Base-by-base conservation (phyloP, 495 filamentous ascomycete species). In the Aspergillus coremiiformis region DNA sequence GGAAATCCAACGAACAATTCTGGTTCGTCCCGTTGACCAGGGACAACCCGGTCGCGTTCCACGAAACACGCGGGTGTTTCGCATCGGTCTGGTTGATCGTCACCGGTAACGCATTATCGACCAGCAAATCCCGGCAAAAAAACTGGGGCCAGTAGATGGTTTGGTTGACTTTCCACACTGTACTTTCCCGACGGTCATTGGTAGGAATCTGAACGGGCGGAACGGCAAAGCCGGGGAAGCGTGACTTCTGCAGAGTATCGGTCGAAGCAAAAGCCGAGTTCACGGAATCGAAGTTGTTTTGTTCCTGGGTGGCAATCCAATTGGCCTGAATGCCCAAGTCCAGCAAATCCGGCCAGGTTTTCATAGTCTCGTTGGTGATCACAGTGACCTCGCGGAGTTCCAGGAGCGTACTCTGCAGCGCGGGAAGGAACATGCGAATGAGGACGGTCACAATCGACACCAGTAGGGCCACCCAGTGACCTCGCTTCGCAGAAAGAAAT, bases 121-220 rank as follows among this genome's bases (percentile, higher is more conserved):
- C 47, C 0, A 57, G 8, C 6, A 70, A 39, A 37, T 66, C 47
- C 3, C 62, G 23, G 33, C 70, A 73, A 1, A 47, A 35, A 12
- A 66, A 41, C 12, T 71, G 39, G 3, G 68, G 54, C 70, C 70
- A 73, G 57, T 71, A 73, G 14, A 73, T 27, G 12, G 64, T 68
- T 46, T 71, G 65, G 44, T 73, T 67, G 15, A 73, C 32, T 3
- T 58, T 56, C 70, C 70, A 73, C 19, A 67, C 54, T 3, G 64
- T 67, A 39, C 55, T 56, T 23, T 61, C 60, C 5, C 60, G 44
- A 2, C 52, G 51, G 15, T 54, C 50, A 21, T 52, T 53, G 15
- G 43, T 47, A 9, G 66, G 62, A 15, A 73, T 68, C 45, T 73
- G 66, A 15, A 73, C 65, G 3, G 70, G 70, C 0, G 64, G 65